These are phyloP conservation scores for Ostreobium quekettii DNA, from an alignment of 139 green algal genomes.

Conservation along the genomic window DNA sequence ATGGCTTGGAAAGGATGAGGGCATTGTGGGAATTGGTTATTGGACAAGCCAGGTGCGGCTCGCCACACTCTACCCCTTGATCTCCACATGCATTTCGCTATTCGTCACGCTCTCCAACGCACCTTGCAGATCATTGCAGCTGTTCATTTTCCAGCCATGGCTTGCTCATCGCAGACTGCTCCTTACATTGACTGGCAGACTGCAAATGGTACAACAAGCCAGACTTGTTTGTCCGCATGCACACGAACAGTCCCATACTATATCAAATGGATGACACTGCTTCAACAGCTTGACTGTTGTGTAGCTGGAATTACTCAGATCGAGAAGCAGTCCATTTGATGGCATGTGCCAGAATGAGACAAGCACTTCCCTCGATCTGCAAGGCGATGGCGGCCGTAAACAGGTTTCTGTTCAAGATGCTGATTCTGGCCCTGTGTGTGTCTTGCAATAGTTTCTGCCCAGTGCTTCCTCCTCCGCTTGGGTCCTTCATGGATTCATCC, in stretches of 20 bases:
- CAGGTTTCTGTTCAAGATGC: background rate
- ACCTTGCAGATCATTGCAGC: too few relatives aligned
- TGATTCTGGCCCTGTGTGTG: background rate
- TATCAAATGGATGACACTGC: too few relatives aligned
- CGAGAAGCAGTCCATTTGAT: background rate
- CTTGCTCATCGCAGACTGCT: too few relatives aligned
- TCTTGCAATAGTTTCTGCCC: conserved; percentile 75
- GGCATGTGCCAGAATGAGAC: background rate
- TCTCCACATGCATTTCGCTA: background rate
- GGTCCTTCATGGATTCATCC: conserved; percentile 63
- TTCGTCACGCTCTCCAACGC: background rate
- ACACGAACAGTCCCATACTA: too few relatives aligned
- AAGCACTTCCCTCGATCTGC: background rate
- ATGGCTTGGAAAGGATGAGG: background rate
- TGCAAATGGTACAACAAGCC: too few relatives aligned
- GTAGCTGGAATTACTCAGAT: background rate
- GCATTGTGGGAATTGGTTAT: background rate
- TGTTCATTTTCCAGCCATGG: too few relatives aligned
- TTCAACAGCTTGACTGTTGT: background rate
- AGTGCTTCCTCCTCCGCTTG: conserved; percentile 65
- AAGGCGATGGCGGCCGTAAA: background rate
- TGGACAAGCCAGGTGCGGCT: conserved; percentile 13
- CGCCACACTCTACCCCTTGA: background rate
- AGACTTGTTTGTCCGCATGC: too few relatives aligned
- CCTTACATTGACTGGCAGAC: too few relatives aligned